A percentile compares a stretch with the other conserved stretches of the same genome.
Evolutionary conservation across 352 stramenopile genomes (phyloP).

Genomic region (Pythium phragmitis): DNA sequence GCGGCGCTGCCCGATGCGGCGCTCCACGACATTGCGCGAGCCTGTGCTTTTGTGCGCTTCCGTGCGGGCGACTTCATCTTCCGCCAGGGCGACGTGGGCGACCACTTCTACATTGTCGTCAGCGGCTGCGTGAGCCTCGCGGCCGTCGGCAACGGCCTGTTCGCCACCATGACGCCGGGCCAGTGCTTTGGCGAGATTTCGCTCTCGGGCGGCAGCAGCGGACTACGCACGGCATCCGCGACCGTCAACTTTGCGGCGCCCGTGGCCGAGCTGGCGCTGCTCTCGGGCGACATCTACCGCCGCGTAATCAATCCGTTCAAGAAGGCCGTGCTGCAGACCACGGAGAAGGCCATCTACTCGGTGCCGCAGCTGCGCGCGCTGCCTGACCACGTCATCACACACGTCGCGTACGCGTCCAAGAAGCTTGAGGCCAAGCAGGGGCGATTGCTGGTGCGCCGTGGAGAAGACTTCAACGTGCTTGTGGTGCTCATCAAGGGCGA

Average conservation of each 20-base stretch:
- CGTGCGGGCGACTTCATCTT: slow-evolving; percentile 62
- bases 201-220: slow-evolving; percentile 45
- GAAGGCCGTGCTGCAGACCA: slow-evolving; percentile 55
- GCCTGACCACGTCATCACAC: slow-evolving; percentile 49
- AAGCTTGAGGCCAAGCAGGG: slow-evolving; percentile 42
- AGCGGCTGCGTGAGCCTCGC: slow-evolving; percentile 60
- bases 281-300: slow-evolving; percentile 64
- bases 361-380: slow-evolving; percentile 48
- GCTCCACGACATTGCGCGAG: slow-evolving; percentile 54
- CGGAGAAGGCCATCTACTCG: slow-evolving; percentile 50
- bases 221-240: slow-evolving; percentile 56
- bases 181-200: slow-evolving; percentile 76
- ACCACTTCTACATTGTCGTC: slow-evolving; percentile 75
- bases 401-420: slow-evolving; percentile 66
- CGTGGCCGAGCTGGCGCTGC: slow-evolving; percentile 49
- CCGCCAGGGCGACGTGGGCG: slow-evolving; percentile 62
- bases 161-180: slow-evolving; percentile 62
- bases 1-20: slow-evolving; percentile 47
- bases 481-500: slow-evolving; percentile 62
- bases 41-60: slow-evolving; percentile 42
- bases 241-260: slow-evolving; percentile 57
- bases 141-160: slow-evolving; percentile 66
- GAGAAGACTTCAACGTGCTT: slow-evolving; percentile 59
- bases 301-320: slow-evolving; percentile 74
- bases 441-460: slow-evolving; percentile 43